phyloP scores from a whole-genome alignment of 305 asterid species.

The Galium porrigens region DNA sequence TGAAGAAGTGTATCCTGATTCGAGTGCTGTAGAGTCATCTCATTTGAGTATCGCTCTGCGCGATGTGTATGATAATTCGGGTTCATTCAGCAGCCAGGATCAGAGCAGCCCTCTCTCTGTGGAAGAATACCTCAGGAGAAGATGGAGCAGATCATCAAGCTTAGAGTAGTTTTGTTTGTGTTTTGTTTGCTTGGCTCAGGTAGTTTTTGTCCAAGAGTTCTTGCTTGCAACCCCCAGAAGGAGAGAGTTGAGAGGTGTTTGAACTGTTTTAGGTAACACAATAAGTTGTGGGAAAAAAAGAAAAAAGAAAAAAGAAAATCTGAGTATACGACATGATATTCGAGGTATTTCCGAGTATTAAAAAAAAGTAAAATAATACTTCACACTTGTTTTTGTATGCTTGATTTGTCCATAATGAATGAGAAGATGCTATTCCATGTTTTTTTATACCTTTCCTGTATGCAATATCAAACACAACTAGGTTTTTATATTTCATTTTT shows the following conservation, averaged over 20 bases:
- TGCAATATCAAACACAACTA: neutral
- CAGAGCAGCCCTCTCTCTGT: constrained; percentile 58
- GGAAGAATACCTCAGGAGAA: constrained; percentile 47
- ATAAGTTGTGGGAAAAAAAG: neutral
- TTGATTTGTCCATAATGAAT: neutral
- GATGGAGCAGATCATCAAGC: constrained; percentile 68
- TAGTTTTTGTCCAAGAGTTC: neutral
- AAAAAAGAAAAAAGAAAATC: too few relatives aligned
- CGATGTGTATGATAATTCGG: constrained; percentile 40
- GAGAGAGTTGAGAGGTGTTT: constrained; percentile 12
- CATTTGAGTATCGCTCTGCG: constrained; percentile 60
- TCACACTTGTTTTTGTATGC: neutral
- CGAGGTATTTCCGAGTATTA: neutral
- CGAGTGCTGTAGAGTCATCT: constrained; percentile 64
- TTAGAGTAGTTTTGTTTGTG: constrained; percentile 24
- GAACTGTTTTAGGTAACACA: neutral
- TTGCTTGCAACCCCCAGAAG: constrained; percentile 9
- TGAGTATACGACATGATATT: neutral
- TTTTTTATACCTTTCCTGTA: neutral
- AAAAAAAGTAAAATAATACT: neutral
- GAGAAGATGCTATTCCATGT: neutral
- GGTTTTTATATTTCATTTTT: too few relatives aligned
- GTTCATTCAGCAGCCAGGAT: constrained; percentile 57
- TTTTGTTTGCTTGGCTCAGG: neutral
- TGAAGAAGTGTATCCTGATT: constrained; percentile 87